Evolutionary conservation across 805 yeast species (phyloP).

Genomic region (Spathaspora sp.): DNA sequence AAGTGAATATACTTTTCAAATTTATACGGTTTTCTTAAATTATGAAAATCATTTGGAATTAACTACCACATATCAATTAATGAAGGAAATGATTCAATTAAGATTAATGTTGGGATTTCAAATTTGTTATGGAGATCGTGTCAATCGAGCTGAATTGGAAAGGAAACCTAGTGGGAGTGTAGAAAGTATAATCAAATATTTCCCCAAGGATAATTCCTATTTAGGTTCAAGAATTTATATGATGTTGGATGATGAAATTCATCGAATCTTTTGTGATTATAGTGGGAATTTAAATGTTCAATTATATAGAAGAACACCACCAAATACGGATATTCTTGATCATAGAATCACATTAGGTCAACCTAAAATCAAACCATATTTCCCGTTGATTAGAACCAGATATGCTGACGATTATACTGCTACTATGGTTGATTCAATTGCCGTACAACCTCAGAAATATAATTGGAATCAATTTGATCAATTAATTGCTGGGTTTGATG

Average conservation of each 20-base stretch:
- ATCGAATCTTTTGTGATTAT: constrained; percentile 71
- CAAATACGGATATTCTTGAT: constrained; percentile 2
- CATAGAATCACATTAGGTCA: constrained; percentile 10
- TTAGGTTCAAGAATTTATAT: constrained; percentile 67
- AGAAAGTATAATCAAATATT: constrained; percentile 52
- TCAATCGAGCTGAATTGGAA: constrained; percentile 60
- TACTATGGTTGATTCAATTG: constrained; percentile 54
- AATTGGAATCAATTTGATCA: constrained; percentile 96
- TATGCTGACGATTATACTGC: constrained; percentile 65
- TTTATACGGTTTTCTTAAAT: constrained; percentile 73
- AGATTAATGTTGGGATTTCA: constrained; percentile 88
- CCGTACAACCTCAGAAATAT: constrained; percentile 48
- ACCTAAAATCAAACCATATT: constrained; percentile 6
- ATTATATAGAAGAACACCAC: constrained; percentile 42
- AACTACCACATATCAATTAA: constrained; percentile 51
- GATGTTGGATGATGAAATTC: constrained; percentile 79
- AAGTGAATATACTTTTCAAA: constrained; percentile 70
- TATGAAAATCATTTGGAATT: constrained; percentile 52
- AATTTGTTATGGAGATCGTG: constrained; percentile 71
- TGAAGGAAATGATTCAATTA: constrained; percentile 84
- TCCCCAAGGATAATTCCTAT: constrained; percentile 40
- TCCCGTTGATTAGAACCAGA: constrained; percentile 64
- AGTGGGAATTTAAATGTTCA: constrained; percentile 77
- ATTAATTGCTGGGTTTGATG: constrained; percentile 86
- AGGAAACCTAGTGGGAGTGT: constrained; percentile 54